These are phyloP conservation scores for Ophiostoma australiae DNA, from an alignment of 2,329 filamentous ascomycete species.

Conservation along the genomic window DNA sequence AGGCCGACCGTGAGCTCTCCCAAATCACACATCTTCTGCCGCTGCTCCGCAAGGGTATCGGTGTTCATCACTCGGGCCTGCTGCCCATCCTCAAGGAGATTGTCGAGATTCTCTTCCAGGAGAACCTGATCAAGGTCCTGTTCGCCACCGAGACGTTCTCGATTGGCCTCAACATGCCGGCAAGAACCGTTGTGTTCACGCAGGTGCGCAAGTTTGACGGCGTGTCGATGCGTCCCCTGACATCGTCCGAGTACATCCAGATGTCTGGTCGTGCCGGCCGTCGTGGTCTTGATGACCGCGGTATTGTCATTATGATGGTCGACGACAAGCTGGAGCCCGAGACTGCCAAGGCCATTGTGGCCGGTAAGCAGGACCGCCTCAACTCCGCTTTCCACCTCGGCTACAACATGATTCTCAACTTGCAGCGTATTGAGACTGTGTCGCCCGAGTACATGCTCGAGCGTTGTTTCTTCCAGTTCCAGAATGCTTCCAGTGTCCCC, in stretches of 20 bases:
- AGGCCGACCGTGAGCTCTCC: conserved; percentile 80
- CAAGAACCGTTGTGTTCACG: conserved; percentile 98
- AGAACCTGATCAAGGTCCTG: conserved; percentile 93
- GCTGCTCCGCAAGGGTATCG: conserved; percentile 83
- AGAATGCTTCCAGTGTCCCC: conserved; percentile 85
- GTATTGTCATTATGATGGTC: conserved; percentile 99
- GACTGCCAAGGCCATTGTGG: conserved; percentile 90
- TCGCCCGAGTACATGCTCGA: conserved; percentile 99
- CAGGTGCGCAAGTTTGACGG: conserved; percentile 95
- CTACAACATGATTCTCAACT: conserved; percentile 98
- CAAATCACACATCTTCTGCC: conserved; percentile 90
- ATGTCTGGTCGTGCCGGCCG: conserved; percentile 97
- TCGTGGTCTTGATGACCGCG: conserved; percentile 93
- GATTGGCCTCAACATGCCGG: conserved; percentile 97
- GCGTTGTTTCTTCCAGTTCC: conserved; percentile 96
- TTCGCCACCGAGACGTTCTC: conserved; percentile 99
- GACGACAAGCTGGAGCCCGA: conserved; percentile 93
- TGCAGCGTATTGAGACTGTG: conserved; percentile 97
- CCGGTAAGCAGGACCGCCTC: conserved; percentile 91
- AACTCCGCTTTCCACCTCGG: conserved; percentile 97
- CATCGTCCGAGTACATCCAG: conserved; percentile 93
- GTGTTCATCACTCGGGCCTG: conserved; percentile 93
- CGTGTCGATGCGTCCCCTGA: conserved; percentile 71
- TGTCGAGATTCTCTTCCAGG: conserved; percentile 97
- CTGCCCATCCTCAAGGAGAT: conserved; percentile 96